Evolutionary conservation across 2,329 filamentous ascomycete species (phyloP).

Genomic region (Epichloe sylvatica): DNA sequence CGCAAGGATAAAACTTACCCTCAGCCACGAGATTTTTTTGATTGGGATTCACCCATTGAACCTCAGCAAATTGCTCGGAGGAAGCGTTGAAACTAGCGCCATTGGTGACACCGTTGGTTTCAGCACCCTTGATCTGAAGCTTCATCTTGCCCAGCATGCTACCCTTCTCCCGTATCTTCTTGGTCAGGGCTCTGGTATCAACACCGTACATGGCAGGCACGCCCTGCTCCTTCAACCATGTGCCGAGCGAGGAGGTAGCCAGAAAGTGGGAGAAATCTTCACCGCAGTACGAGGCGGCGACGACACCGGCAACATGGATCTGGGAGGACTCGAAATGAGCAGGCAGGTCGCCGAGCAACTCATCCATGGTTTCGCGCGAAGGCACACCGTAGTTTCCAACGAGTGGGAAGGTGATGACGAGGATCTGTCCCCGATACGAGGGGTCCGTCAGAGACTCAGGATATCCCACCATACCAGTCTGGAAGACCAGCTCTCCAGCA

Average conservation of each 20-base stretch:
- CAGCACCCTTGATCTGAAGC: slow-evolving; percentile 39
- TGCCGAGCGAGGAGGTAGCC: slow-evolving; percentile 75
- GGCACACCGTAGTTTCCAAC: slow-evolving; percentile 94
- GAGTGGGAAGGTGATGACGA: slow-evolving; percentile 90
- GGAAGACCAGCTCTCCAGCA: slow-evolving; percentile 94
- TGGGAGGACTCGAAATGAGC: slow-evolving; percentile 85
- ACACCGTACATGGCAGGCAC: slow-evolving; percentile 91
- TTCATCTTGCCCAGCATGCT: slow-evolving; percentile 92
- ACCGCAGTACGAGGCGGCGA: slow-evolving; percentile 82
- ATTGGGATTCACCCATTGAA: slow-evolving; percentile 89
- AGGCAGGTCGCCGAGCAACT: slow-evolving; percentile 71
- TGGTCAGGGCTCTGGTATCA: slow-evolving; percentile 85
- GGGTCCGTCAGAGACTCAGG: slow-evolving; percentile 85
- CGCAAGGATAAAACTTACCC: slow-evolving; percentile 47
- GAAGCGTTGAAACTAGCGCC: slow-evolving; percentile 15
- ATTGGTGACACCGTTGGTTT: slow-evolving; percentile 30
- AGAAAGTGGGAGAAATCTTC: slow-evolving; percentile 94
- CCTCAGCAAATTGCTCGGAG: slow-evolving; percentile 50
- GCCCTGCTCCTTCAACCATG: slow-evolving; percentile 92
- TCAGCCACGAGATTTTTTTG: slow-evolving; percentile 83
- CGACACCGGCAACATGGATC: slow-evolving; percentile 87
- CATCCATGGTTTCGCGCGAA: slow-evolving; percentile 69
- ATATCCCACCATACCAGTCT: slow-evolving; percentile 98
- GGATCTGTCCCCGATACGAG: slow-evolving; percentile 81
- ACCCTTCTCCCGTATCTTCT: slow-evolving; percentile 83